Conservation (phyloP, 2,329 filamentous ascomycete genomes). For the Stemphylium vesicarium region DNA sequence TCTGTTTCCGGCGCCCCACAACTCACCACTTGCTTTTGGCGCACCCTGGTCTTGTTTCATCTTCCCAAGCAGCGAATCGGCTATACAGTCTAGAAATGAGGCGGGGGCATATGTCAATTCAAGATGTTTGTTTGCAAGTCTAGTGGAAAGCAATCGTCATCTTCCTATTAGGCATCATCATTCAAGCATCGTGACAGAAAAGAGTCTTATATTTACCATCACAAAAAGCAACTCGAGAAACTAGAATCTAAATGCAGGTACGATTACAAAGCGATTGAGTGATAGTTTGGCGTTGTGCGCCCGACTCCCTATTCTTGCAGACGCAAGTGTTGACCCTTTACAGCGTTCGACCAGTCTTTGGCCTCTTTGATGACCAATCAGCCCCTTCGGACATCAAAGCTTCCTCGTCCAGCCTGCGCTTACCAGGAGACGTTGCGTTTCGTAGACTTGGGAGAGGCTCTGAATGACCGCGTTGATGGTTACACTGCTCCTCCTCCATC, state of each 20-base stretch:
- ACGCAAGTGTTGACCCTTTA: neutral
- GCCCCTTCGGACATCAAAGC: neutral
- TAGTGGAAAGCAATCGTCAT: no score
- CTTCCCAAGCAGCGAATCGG: neutral
- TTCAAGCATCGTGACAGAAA: neutral
- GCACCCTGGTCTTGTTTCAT: neutral
- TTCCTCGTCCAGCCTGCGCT: neutral
- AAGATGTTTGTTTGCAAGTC: no score
- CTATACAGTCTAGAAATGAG: neutral
- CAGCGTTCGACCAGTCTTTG: neutral
- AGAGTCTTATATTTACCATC: neutral
- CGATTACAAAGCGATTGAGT: neutral
- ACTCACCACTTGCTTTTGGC: neutral
- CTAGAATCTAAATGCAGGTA: neutral
- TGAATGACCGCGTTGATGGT: neutral
- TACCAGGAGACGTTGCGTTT: neutral
- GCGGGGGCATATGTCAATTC: no score
- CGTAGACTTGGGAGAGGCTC: neutral
- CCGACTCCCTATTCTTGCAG: no score
- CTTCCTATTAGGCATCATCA: no score
- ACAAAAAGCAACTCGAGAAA: neutral
- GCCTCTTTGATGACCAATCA: neutral
- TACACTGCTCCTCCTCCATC: neutral
- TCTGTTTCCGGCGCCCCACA: conserved; percentile 2
- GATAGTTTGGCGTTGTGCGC: no score